Conservation (phyloP, 2,329 filamentous ascomycete species). For the Monosporascus sp. region DNA sequence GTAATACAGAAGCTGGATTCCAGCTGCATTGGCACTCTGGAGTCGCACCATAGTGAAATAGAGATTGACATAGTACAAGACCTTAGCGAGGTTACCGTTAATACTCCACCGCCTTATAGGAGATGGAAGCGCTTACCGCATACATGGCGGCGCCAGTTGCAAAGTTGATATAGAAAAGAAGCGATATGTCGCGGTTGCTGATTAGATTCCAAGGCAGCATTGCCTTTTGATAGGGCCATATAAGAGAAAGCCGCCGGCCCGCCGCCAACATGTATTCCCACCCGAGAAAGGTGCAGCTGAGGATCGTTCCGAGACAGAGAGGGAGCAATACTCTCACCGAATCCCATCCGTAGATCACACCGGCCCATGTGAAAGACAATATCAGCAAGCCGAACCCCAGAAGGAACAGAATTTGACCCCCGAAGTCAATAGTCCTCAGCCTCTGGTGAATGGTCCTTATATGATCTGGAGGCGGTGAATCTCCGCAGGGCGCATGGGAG, state of each 20-base stretch:
- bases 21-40: constrained; percentile 44
- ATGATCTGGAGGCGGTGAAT: constrained; percentile 23
- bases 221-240: constrained; percentile 50
- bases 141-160: constrained; percentile 53
- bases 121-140: constrained; percentile 27
- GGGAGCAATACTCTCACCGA: constrained; percentile 44
- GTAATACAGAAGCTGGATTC: constrained; percentile 57
- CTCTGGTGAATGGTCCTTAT: constrained; percentile 34
- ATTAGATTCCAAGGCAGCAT: constrained; percentile 63
- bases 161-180: constrained; percentile 61
- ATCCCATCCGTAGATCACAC: constrained; percentile 47
- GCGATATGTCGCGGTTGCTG: constrained; percentile 49
- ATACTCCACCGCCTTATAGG: constrained; percentile 32
- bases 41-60: constrained; percentile 62
- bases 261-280: constrained; percentile 53
- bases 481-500: constrained; percentile 17
- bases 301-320: constrained; percentile 39
- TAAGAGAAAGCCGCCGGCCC: constrained; percentile 37
- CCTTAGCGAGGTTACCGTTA: constrained; percentile 19
- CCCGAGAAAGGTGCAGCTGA: constrained; percentile 38
- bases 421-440: constrained; percentile 50
- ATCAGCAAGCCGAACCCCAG: constrained; percentile 49
- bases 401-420: constrained; percentile 53
- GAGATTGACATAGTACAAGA: constrained; percentile 65
- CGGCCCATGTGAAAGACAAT: constrained; percentile 52